Evolutionary conservation across 768 basidiomycete species (phyloP).

Genomic region (Plicaturopsis crispa): DNA sequence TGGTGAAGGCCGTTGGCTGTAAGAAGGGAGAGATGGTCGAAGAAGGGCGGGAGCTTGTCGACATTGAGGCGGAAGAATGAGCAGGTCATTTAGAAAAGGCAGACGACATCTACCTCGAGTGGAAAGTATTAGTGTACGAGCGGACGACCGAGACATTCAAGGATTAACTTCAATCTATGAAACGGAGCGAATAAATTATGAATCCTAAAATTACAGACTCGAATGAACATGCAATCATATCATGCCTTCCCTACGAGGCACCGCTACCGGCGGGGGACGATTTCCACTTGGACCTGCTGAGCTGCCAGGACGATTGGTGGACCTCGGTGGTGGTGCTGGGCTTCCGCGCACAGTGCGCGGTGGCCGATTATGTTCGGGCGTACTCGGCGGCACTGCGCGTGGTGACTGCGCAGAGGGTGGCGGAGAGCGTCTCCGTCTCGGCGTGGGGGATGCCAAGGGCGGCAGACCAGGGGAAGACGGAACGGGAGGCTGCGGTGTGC

Average conservation of each 20-base stretch:
- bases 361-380: constrained; percentile 7
- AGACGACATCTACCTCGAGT: neutral
- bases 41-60: constrained; percentile 74
- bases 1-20: constrained; percentile 67
- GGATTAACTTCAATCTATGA: too few relatives aligned
- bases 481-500: constrained; percentile 14
- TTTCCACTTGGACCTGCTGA: constrained; percentile 32
- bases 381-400: neutral
- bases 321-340: constrained; percentile 59
- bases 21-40: constrained; percentile 88
- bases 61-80: constrained; percentile 45
- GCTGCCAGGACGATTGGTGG: constrained; percentile 60
- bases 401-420: constrained; percentile 12
- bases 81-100: too few relatives aligned
- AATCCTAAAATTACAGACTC: too few relatives aligned
- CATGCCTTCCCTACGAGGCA: constrained; percentile 57
- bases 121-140: neutral
- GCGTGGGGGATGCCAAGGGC: constrained; percentile 23
- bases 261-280: constrained; percentile 41
- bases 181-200: neutral
- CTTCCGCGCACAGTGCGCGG: constrained; percentile 15
- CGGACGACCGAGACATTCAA: neutral
- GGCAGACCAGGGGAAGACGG: constrained; percentile 18
- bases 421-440: constrained; percentile 24
- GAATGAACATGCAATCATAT: constrained; percentile 43